phyloP scores from a whole-genome alignment of 257 asterid genomes.

The Orobanche coerulescens region DNA sequence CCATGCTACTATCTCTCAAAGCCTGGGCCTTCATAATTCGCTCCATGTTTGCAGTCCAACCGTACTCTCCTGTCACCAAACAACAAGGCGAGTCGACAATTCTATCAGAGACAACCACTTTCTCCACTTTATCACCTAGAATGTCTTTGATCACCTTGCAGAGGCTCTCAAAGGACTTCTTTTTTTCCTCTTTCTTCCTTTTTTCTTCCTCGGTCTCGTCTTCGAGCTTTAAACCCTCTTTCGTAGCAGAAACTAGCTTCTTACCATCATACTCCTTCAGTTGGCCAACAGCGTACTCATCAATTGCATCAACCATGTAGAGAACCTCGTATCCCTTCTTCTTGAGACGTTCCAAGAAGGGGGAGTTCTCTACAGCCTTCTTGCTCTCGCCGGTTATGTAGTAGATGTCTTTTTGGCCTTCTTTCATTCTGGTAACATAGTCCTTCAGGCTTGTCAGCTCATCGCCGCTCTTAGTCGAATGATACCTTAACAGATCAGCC shows the following conservation, averaged over 20 bases:
- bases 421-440: slow-evolving; percentile 40
- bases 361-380: slow-evolving; percentile 40
- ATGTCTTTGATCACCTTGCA: slow-evolving; percentile 39
- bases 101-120: no score
- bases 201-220: slow-evolving; percentile 32
- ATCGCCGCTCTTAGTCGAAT: slow-evolving; percentile 38
- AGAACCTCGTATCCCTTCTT: no score
- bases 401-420: slow-evolving; percentile 35
- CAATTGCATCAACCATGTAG: no score
- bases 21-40: slow-evolving; percentile 45
- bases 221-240: slow-evolving; percentile 32
- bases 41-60: slow-evolving; percentile 38
- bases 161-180: slow-evolving; percentile 31
- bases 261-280: no score
- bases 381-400: slow-evolving; percentile 43
- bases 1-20: slow-evolving; percentile 33
- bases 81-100: slow-evolving; percentile 40
- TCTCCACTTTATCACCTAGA: slow-evolving; percentile 25
- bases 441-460: slow-evolving; percentile 39
- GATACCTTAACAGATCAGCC: slow-evolving; percentile 32
- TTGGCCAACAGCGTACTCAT: no score
- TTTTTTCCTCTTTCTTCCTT: slow-evolving; percentile 33
- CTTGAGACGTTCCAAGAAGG: slow-evolving; percentile 36
- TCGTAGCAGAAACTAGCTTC: no score
- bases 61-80: slow-evolving; percentile 35